phyloP scores from a whole-genome alignment of 768 basidiomycete species.

The Aureoboletus auriporus region DNA sequence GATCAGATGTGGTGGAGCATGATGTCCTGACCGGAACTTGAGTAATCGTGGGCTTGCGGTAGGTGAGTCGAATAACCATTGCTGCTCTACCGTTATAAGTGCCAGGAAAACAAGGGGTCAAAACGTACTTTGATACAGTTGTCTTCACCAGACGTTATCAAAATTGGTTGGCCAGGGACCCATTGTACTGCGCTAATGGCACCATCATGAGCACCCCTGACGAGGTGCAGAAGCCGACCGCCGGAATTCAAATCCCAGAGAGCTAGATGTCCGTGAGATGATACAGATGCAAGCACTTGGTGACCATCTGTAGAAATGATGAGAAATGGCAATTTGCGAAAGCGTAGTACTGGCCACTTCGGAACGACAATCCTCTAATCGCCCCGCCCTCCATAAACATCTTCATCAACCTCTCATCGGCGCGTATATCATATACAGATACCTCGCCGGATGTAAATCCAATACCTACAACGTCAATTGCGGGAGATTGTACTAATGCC shows the following conservation, averaged over 20 bases:
- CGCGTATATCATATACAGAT: conserved; percentile 83
- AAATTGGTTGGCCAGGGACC: conserved; percentile 88
- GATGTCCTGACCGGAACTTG: conserved; percentile 91
- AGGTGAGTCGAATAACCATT: conserved; percentile 97
- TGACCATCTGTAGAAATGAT: conserved; percentile 56
- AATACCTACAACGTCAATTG: conserved; percentile 93
- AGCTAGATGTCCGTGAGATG: conserved; percentile 83
- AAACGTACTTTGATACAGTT: conserved; percentile 85
- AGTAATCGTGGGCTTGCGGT: conserved; percentile 80
- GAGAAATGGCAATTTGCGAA: neutral
- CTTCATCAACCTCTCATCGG: conserved; percentile 83
- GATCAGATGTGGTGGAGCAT: conserved; percentile 85
- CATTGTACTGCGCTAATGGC: conserved; percentile 81
- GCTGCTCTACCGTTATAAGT: conserved; percentile 44
- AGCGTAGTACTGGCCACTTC: conserved; percentile 62
- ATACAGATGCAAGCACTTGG: conserved; percentile 83
- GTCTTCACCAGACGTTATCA: conserved; percentile 88
- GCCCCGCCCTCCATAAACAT: conserved; percentile 90
- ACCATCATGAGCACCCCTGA: conserved; percentile 87
- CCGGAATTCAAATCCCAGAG: conserved; percentile 89
- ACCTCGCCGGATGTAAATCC: conserved; percentile 87
- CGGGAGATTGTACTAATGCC: conserved; percentile 83
- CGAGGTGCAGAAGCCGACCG: conserved; percentile 77
- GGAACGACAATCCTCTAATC: conserved; percentile 73
- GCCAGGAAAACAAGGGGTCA: neutral